Base-by-base conservation (phyloP, 208 protist genomes). In the Tritrichomonas musculus region DNA sequence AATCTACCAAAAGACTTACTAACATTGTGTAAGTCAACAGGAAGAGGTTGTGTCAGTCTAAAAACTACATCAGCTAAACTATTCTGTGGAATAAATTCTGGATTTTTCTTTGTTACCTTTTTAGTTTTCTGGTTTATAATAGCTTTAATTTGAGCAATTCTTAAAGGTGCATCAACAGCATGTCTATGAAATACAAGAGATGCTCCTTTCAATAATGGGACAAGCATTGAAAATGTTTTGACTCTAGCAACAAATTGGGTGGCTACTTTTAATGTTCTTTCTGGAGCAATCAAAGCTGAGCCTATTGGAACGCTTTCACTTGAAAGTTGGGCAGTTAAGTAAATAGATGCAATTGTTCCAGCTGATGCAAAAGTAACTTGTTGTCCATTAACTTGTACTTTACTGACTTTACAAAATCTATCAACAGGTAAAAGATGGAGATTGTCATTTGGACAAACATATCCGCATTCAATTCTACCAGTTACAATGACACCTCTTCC, bases 151-250 rank as follows among this genome's bases (percentile, higher is more conserved):
- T 27, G 33, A 17, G 25, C 47, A 20, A 88, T 50, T 17, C 41
- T 88, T 1, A 88, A 25, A 2, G 77, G 41, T 3, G 57, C 2
- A 50, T 88, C 77, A 1, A 88, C 77, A 88, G 77, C 77, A 60
- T 88, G 77, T 57, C 77, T 53, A 49, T 88, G 77, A 47, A 88
- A 88, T 8, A 88, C 77, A 33, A 88, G 44, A 53, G 47, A 14
- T 39, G 77, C 25, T 36, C 77, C 77, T 39, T 47, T 44, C 20
- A 88, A 39, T 39, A 88, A 53, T 20, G 77, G 77, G 27, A 53
- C 47, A 8, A 33, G n/a, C 22, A 88, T 53, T 33, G 33, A 20
- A 49, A 88, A 88, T 39, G 77, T 88, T 0, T 14, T 57, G 11
- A 88, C 25, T 8, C 47, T 13, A 39, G 77, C 77, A 39, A 60